These are phyloP conservation scores for Penicillium aurantiogriseum DNA, from an alignment of 2,329 filamentous ascomycete genomes.

Conservation along the genomic window DNA sequence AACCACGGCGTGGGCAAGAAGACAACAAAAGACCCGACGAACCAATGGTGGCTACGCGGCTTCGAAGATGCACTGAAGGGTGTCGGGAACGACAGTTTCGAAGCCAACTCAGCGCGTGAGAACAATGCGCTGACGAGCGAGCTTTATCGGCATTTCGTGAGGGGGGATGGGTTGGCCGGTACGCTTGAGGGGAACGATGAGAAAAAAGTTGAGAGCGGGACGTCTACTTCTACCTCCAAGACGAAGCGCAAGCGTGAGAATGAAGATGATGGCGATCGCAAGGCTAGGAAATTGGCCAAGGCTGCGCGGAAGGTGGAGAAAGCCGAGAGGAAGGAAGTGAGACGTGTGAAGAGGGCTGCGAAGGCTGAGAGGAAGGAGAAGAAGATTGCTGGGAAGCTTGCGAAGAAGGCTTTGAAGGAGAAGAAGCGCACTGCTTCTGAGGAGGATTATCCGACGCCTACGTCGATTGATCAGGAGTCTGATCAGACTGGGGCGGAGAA, in stretches of 20 bases:
- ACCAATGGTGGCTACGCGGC: constrained; percentile 96
- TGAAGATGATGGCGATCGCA: constrained; percentile 25
- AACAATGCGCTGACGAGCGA: constrained; percentile 47
- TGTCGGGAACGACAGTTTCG: constrained; percentile 60
- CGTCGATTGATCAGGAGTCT: constrained; percentile 29
- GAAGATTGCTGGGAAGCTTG: constrained; percentile 28
- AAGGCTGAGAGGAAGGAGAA: constrained; percentile 20
- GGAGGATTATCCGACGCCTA: constrained; percentile 35
- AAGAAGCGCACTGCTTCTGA: constrained; percentile 22
- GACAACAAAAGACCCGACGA: constrained; percentile 59
- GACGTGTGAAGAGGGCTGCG: constrained; percentile 20
- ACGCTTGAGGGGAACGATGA: constrained; percentile 49
- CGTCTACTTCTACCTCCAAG: constrained; percentile 11
- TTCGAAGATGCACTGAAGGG: constrained; percentile 88
- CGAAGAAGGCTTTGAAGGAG: constrained; percentile 23
- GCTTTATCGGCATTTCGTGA: constrained; percentile 82
- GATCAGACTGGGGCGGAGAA: constrained; percentile 26
- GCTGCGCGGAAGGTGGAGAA: constrained; percentile 37
- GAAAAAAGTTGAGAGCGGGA: constrained; percentile 11
- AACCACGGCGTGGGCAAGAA: constrained; percentile 79
- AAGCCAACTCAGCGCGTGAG: constrained; percentile 55
- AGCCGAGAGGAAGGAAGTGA: constrained; percentile 18
- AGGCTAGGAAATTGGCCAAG: constrained; percentile 27
- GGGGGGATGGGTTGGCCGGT: constrained; percentile 72
- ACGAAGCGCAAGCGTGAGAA: constrained; percentile 39